These are phyloP conservation scores for Melaleuca quinquenervia DNA, from an alignment of 345 rosid genomes.

Conservation along the genomic window DNA sequence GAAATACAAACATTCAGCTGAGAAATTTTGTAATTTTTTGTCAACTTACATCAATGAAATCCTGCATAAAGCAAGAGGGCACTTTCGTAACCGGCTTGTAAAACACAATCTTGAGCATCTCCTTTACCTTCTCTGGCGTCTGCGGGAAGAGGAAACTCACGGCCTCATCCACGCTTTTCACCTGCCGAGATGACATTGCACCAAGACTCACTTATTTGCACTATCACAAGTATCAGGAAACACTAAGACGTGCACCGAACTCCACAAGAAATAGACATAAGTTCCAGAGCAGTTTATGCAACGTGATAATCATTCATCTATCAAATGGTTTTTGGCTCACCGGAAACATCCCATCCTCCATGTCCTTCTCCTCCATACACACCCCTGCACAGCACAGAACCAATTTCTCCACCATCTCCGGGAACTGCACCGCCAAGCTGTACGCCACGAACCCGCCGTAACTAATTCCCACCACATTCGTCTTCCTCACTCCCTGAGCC, in stretches of 20 bases:
- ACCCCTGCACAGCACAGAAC: constrained; percentile 12
- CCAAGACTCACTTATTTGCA: background rate
- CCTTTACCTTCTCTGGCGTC: constrained; percentile 9
- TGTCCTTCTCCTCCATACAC: constrained; percentile 12
- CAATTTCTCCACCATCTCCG: constrained; percentile 7
- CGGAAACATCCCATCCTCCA: constrained; percentile 4
- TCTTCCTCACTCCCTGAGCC: constrained; percentile 1
- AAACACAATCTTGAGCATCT: background rate
- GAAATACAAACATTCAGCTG: background rate
- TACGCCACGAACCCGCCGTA: constrained; percentile 18
- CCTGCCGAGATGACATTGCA: background rate
- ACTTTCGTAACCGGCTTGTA: constrained; percentile 1
- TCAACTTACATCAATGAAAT: constrained; percentile 7
- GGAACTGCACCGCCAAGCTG: constrained; percentile 9
- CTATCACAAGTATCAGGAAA: background rate
- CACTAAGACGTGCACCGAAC: background rate
- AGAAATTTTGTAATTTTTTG: background rate
- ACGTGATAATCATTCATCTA: background rate
- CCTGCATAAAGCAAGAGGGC: constrained; percentile 6
- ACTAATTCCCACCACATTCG: constrained; percentile 13
- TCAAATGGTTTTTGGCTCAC: background rate
- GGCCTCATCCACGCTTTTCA: constrained; percentile 7
- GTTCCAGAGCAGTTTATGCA: background rate
- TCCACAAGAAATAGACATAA: background rate
- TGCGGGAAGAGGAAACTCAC: constrained; percentile 6